Base-by-base conservation (phyloP, 306 rosid genomes). In the Quercus aquifolioides region DNA sequence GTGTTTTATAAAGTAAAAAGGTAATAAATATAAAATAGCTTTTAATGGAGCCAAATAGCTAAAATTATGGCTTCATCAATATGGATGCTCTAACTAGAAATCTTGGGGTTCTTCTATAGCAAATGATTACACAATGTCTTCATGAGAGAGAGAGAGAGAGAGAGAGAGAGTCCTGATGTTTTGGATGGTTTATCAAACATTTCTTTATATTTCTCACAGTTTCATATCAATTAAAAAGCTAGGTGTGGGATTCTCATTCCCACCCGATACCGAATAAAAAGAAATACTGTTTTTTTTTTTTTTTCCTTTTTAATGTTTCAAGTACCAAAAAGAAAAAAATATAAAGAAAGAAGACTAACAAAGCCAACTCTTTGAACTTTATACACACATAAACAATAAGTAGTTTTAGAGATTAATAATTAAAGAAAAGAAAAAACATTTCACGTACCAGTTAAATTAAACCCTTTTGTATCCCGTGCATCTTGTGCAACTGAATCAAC, bases 361-460 rank as follows among this genome's bases (percentile, higher is more conserved):
- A 10, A 18, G 46, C 23, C 71, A 65, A 33, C 49, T 65, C 23
- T 31, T 31, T 8, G 13, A 7, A 38, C 43, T 38, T 38, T 38
- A 38, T 38, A 38, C 2, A 7, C 11, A 0, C 43, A 7, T 3
- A 38, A 6, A 38, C 2, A 7, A 0, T 46, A 46, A 46, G 15
- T 11, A 67, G n/a, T 67, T 33, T 30, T 10, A 64, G 7, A 30
- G 0, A 14, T 28, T 15, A 64, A 10, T 14, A 28, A 30, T 4
- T 2, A 28, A 31, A 2, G 0, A 63, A 12, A 59, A 15, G 2
- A 46, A 10, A 19, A n/a, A 73, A 77, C 31, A 69, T 4, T 5
- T 17, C 62, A 2, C 73, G 4, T 76, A 88, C 91, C 89, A 17
- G 85, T 79, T 76, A 88, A 79, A 74, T 78, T 88, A 71, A 74